Evolutionary conservation across 805 yeast species (phyloP).

Genomic region (Tetrapisispora iriomotensis): DNA sequence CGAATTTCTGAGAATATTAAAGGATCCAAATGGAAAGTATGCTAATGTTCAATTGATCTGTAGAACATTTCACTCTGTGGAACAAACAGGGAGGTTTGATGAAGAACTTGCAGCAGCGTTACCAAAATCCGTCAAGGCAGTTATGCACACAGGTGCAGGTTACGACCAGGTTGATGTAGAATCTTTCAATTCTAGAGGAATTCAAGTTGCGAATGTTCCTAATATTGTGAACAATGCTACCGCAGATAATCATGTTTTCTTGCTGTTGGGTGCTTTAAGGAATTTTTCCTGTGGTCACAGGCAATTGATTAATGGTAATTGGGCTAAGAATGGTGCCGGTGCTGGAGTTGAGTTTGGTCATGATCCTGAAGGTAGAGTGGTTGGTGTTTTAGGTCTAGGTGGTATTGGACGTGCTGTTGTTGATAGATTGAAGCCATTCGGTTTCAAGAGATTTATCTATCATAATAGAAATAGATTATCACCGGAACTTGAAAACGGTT

Average conservation of each 20-base stretch:
- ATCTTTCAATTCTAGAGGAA: slow-evolving; percentile 40
- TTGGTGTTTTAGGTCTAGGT: slow-evolving; percentile 82
- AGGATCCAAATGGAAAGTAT: slow-evolving; percentile 27
- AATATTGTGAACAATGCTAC: slow-evolving; percentile 59
- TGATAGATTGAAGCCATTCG: slow-evolving; percentile 64
- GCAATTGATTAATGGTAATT: slow-evolving; percentile 46
- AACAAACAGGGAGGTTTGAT: slow-evolving; percentile 55
- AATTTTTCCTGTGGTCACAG: slow-evolving; percentile 55
- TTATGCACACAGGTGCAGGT: slow-evolving; percentile 65
- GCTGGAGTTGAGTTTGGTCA: slow-evolving; percentile 55
- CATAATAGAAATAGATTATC: slow-evolving; percentile 55
- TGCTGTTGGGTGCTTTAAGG: slow-evolving; percentile 54
- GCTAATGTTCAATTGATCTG: slow-evolving; percentile 31
- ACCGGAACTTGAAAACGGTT: slow-evolving; percentile 55
- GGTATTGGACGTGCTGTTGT: slow-evolving; percentile 81
- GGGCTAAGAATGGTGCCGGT: slow-evolving; percentile 50
- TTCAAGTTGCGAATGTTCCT: slow-evolving; percentile 63
- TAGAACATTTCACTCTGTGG: slow-evolving; percentile 45
- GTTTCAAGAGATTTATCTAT: slow-evolving; percentile 60
- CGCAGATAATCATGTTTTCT: slow-evolving; percentile 58
- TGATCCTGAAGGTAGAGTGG: slow-evolving; percentile 65
- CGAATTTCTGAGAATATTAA: slow-evolving; percentile 23
- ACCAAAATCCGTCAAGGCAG: slow-evolving; percentile 43
- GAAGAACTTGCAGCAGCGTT: slow-evolving; percentile 45
- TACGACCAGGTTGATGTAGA: slow-evolving; percentile 61